A percentile compares a stretch with the other conserved stretches of the same genome.
These are phyloP conservation scores for Hemileia vastatrix DNA, from an alignment of 1,284 basidiomycete species.

Conservation along the genomic window DNA sequence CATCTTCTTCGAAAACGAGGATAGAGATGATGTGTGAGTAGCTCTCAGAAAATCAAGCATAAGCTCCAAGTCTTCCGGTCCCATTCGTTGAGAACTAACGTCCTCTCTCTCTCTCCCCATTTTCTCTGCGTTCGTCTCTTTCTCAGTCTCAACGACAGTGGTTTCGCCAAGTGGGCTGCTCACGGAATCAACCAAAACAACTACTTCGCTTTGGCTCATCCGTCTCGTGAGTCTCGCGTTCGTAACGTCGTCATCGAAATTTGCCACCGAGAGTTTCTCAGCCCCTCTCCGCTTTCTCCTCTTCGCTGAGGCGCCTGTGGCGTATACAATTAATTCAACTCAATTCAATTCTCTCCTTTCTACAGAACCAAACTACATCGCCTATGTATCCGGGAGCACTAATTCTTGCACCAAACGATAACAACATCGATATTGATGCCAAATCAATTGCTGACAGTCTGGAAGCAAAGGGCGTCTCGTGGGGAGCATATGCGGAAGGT, in stretches of 20 bases:
- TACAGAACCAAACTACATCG: conserved; percentile 20
- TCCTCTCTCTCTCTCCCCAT: background rate
- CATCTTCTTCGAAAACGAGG: conserved; percentile 20
- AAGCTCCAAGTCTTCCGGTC: background rate
- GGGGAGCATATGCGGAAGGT: conserved; percentile 13
- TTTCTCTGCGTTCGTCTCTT: background rate
- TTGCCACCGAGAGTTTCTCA: too few species aligned
- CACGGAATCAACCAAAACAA: conserved; percentile 13
- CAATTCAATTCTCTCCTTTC: background rate
- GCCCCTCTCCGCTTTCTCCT: background rate
- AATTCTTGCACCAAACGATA: conserved; percentile 4
- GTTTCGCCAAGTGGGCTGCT: background rate
- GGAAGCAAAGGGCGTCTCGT: conserved; percentile 9
- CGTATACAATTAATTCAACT: background rate
- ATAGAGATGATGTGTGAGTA: background rate
- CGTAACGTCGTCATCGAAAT: too few species aligned
- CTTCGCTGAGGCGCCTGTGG: background rate
- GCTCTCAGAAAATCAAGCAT: background rate
- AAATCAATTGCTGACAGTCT: conserved; percentile 9
- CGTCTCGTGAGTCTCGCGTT: background rate
- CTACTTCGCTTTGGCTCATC: conserved; percentile 10
- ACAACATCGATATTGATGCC: conserved; percentile 9
- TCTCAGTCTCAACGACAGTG: background rate
- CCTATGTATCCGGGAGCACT: conserved; percentile 9
- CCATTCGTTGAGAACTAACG: background rate